Conservation (phyloP, 345 rosid species). For the Clarkia xantiana region DNA sequence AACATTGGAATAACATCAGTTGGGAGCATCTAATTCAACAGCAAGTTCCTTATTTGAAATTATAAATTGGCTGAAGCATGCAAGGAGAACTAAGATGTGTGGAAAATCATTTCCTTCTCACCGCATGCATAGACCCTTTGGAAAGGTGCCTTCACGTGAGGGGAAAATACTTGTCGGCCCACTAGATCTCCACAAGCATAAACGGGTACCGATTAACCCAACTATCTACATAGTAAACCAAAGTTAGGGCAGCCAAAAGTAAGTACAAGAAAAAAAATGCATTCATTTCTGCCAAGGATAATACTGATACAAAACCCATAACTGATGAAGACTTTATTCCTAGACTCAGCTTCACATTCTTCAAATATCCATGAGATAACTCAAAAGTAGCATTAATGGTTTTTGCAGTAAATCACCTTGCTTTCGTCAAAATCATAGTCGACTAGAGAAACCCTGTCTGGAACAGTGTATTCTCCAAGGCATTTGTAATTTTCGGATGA, state of each 20-base stretch:
- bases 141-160: conserved; percentile 47
- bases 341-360: too few species aligned
- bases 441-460: conserved; percentile 37
- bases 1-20: not conserved
- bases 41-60: too few species aligned
- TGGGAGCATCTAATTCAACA: not conserved
- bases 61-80: not conserved
- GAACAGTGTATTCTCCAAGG: conserved; percentile 53
- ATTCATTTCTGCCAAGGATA: not conserved
- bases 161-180: conserved; percentile 71
- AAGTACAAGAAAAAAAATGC: not conserved
- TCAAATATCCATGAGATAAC: too few species aligned
- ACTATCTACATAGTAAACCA: conserved; percentile 40
- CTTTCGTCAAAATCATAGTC: conserved; percentile 94
- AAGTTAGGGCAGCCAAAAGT: not conserved
- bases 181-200: conserved; percentile 79
- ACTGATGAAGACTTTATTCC: not conserved
- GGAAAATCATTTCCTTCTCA: conserved; percentile 12
- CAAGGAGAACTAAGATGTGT: not conserved
- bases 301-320: not conserved
- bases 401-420: conserved; percentile 40
- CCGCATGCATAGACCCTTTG: conserved; percentile 84
- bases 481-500: conserved; percentile 53
- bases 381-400: too few species aligned
- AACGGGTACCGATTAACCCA: conserved; percentile 66